Evolutionary conservation across 495 filamentous ascomycete genomes (phyloP).

Genomic region (Cudoniella acicularis): DNA sequence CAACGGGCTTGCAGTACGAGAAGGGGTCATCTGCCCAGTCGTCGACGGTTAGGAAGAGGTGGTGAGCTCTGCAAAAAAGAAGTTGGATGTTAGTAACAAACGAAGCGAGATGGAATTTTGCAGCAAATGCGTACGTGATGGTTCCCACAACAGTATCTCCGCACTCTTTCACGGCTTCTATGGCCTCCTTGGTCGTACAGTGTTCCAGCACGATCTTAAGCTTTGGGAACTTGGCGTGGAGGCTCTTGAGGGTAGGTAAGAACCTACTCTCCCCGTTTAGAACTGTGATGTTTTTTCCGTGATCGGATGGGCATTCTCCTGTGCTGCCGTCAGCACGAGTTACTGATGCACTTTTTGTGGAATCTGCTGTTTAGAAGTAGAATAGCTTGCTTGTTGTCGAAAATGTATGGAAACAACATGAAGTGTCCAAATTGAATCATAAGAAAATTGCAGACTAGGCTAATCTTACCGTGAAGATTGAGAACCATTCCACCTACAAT

Average conservation of each 20-base stretch:
- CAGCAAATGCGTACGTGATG: slow-evolving; percentile 55
- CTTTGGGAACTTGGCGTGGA: slow-evolving; percentile 73
- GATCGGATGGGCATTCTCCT: slow-evolving; percentile 50
- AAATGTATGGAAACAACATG: no score
- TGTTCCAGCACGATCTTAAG: slow-evolving; percentile 51
- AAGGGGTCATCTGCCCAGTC: slow-evolving; percentile 62
- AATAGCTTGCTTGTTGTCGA: no score
- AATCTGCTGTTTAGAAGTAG: no score
- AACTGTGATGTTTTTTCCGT: slow-evolving; percentile 63
- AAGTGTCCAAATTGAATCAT: no score
- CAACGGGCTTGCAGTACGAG: slow-evolving; percentile 61
- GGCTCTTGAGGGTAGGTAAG: slow-evolving; percentile 66
- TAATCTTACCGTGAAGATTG: slow-evolving; percentile 60
- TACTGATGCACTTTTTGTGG: no score
- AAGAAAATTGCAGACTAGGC: no score
- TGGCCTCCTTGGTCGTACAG: slow-evolving; percentile 78
- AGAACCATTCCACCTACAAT: slow-evolving; percentile 51
- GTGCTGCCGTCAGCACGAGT: no score
- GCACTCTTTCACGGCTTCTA: slow-evolving; percentile 71
- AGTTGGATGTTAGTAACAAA: neutral
- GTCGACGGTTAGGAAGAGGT: slow-evolving; percentile 66
- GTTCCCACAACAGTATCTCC: slow-evolving; percentile 71
- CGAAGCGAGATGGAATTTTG: neutral
- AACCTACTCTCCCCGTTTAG: slow-evolving; percentile 80
- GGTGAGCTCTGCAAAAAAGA: slow-evolving; percentile 73